A percentile compares a stretch with the other conserved stretches of the same genome.
Conservation (phyloP, 768 basidiomycete genomes). For the Pseudohyphozyma bogoriensis region DNA sequence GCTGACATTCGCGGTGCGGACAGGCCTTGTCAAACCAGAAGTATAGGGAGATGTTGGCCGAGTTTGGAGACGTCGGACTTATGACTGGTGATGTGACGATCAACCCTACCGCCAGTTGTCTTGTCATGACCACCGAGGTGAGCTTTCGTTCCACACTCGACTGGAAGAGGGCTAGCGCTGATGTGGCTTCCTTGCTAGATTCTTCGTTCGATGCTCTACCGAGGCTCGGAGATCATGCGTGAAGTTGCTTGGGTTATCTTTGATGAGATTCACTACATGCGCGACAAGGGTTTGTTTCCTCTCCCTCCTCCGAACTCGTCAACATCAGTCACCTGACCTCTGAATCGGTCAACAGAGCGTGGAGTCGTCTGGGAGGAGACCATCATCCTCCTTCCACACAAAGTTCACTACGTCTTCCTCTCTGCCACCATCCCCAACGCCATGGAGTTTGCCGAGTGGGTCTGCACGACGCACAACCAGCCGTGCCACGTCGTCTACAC, state of each 20-base stretch:
- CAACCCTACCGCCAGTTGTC: slow-evolving; percentile 88
- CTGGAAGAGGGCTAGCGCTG: background rate
- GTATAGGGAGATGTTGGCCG: slow-evolving; percentile 92
- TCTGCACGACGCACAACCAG: slow-evolving; percentile 90
- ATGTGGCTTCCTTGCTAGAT: slow-evolving; percentile 49
- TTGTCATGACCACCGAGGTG: slow-evolving; percentile 99
- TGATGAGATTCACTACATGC: slow-evolving; percentile 99
- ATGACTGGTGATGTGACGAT: slow-evolving; percentile 99
- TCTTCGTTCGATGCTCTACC: slow-evolving; percentile 94
- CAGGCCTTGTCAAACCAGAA: slow-evolving; percentile 98
- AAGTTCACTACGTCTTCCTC: slow-evolving; percentile 93
- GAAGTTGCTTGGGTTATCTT: slow-evolving; percentile 99
- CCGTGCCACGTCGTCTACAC: slow-evolving; percentile 99
- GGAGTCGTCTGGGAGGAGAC: slow-evolving; percentile 99
- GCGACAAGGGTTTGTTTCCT: slow-evolving; percentile 56
- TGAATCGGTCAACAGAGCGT: slow-evolving; percentile 51
- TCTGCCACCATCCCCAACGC: slow-evolving; percentile 99
- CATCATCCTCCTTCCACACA: slow-evolving; percentile 91
- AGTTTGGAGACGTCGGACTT: slow-evolving; percentile 94
- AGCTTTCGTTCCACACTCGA: slow-evolving; percentile 31
- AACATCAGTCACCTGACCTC: background rate
- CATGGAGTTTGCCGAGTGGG: slow-evolving; percentile 99
- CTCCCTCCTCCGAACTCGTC: background rate
- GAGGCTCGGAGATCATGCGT: slow-evolving; percentile 97
- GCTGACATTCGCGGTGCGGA: background rate